phyloP scores from a whole-genome alignment of 129 eudicot species.

The Pseudognaphalium luteoalbum region DNA sequence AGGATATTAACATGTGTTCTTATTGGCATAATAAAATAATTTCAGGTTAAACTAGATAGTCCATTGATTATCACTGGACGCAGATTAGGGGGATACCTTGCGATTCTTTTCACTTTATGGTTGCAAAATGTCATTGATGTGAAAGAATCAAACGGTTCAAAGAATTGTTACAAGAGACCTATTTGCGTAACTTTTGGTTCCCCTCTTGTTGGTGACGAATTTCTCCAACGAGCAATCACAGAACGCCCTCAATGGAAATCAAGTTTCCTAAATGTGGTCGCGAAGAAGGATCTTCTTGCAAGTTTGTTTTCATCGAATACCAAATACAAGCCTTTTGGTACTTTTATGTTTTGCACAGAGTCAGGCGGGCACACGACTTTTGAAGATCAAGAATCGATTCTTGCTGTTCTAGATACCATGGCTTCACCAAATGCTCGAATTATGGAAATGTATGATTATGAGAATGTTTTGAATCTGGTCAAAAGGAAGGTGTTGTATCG shows the following conservation, averaged over 20 bases:
- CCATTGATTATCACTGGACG: constrained; percentile 45
- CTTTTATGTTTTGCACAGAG: constrained; percentile 41
- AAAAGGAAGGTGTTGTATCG: constrained; percentile 31
- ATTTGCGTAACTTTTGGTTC: constrained; percentile 56
- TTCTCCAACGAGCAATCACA: constrained; percentile 36
- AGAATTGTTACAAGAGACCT: constrained; percentile 20
- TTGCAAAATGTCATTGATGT: constrained; percentile 28
- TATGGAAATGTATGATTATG: constrained; percentile 19
- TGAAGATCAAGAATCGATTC: constrained; percentile 37
- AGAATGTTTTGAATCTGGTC: constrained; percentile 20
- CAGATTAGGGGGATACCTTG: constrained; percentile 44
- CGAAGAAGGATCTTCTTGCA: constrained; percentile 38
- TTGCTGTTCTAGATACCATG: constrained; percentile 29
- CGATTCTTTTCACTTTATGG: constrained; percentile 48
- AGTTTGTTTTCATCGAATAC: constrained; percentile 20
- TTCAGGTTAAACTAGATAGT: constrained; percentile 13
- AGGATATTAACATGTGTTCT: neutral
- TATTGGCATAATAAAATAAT: neutral
- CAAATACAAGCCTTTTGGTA: constrained; percentile 51
- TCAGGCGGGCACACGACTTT: constrained; percentile 42
- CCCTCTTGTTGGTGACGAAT: constrained; percentile 51
- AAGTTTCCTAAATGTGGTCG: constrained; percentile 45
- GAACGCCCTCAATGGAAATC: constrained; percentile 56
- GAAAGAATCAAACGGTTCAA: constrained; percentile 1
- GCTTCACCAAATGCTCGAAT: neutral